phyloP scores from a whole-genome alignment of 345 rosid species.

The Salix purpurea region DNA sequence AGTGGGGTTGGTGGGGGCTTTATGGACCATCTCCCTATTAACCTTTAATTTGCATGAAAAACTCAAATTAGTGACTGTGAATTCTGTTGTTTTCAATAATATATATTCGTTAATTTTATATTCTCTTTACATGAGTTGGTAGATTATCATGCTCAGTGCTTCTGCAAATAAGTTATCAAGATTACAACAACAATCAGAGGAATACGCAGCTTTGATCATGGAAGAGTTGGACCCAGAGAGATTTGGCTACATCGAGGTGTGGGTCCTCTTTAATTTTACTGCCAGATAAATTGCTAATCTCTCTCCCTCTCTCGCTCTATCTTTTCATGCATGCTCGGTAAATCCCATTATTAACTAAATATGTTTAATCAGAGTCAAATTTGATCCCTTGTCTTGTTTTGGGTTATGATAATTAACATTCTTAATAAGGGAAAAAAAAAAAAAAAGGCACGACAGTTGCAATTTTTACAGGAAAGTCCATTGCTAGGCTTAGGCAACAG shows the following conservation, averaged over 20 bases:
- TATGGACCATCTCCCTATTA: background rate
- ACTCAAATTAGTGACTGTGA: background rate
- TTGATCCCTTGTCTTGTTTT: background rate
- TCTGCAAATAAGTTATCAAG: constrained; percentile 91
- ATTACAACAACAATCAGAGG: constrained; percentile 93
- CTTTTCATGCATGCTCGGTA: background rate
- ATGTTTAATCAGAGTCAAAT: constrained; percentile 1
- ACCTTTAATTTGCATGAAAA: background rate
- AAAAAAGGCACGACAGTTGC: background rate
- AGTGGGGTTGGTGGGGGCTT: constrained; percentile 46
- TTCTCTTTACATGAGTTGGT: constrained; percentile 3
- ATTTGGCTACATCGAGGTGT: constrained; percentile 98
- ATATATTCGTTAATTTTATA: background rate
- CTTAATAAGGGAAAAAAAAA: background rate
- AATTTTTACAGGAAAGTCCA: constrained; percentile 15
- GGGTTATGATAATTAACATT: background rate
- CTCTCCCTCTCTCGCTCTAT: background rate
- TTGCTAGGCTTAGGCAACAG: constrained; percentile 42
- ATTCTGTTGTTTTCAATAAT: background rate
- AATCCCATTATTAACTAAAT: background rate
- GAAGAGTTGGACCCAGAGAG: constrained; percentile 97
- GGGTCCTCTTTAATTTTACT: constrained; percentile 18
- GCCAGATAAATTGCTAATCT: background rate
- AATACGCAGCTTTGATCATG: constrained; percentile 98
- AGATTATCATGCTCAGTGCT: constrained; percentile 97